Conservation (phyloP, 1,284 basidiomycete genomes). For the Apiotrichum siamense region DNA sequence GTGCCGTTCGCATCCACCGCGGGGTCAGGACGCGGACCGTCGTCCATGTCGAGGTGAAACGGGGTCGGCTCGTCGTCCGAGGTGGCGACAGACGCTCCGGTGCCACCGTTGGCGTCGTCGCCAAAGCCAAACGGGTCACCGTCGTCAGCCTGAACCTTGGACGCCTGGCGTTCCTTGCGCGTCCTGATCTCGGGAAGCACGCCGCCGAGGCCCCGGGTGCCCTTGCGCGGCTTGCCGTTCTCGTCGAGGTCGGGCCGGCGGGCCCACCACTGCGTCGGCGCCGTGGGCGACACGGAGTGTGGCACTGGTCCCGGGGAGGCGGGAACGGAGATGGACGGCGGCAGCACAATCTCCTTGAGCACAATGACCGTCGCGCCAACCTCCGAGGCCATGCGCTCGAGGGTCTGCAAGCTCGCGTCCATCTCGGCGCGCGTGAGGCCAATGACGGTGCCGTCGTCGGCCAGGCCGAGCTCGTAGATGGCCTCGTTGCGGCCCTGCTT, state of each 20-base stretch:
- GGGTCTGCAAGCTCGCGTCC: constrained; percentile 69
- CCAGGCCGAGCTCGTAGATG: constrained; percentile 84
- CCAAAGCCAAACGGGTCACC: constrained; percentile 2
- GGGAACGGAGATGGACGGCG: background rate
- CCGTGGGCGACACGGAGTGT: background rate
- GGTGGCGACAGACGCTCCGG: background rate
- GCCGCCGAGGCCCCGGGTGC: constrained; percentile 15
- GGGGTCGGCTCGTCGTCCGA: constrained; percentile 23
- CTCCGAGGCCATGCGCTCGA: constrained; percentile 86
- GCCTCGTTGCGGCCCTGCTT: constrained; percentile 86
- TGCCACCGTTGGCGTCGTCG: constrained; percentile 1
- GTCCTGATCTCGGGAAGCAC: constrained; percentile 5
- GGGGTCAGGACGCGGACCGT: background rate
- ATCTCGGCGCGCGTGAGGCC: constrained; percentile 70
- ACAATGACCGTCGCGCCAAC: constrained; percentile 83
- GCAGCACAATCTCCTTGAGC: constrained; percentile 65
- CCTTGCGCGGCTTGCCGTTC: constrained; percentile 23
- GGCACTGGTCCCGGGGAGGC: background rate
- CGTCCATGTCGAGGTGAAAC: constrained; percentile 26
- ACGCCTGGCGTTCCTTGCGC: constrained; percentile 5
- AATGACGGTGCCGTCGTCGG: constrained; percentile 75
- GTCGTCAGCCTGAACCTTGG: background rate
- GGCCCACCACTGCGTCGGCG: constrained; percentile 6
- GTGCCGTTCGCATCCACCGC: background rate
- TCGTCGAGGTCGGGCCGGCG: constrained; percentile 30